Conservation (phyloP, 2,329 filamentous ascomycete genomes). For the Phyllachora maydis region DNA sequence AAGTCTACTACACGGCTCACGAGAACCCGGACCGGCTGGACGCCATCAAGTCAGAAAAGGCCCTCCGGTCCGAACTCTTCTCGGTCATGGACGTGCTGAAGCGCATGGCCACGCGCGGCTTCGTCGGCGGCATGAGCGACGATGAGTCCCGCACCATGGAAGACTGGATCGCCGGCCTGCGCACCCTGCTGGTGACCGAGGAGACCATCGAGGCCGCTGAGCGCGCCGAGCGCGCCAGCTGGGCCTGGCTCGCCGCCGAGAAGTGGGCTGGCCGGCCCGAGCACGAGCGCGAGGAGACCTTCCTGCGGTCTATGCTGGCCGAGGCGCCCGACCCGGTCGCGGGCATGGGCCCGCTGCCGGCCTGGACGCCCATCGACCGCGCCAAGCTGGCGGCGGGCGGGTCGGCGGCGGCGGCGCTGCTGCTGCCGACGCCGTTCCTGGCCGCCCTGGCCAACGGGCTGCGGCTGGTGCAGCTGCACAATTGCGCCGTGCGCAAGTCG, state of each 20-base stretch:
- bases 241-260: conserved; percentile 45
- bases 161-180: conserved; percentile 62
- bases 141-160: conserved; percentile 61
- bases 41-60: conserved; percentile 69
- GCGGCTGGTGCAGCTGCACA: conserved; percentile 71
- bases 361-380: conserved; percentile 39
- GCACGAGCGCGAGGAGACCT: conserved; percentile 59
- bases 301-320: conserved; percentile 49
- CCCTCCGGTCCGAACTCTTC: conserved; percentile 67
- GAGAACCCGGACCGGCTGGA: conserved; percentile 71
- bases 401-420: conserved; percentile 6
- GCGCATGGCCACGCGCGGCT: conserved; percentile 74
- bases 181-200: conserved; percentile 56
- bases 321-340: conserved; percentile 5
- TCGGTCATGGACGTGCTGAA: conserved; percentile 80
- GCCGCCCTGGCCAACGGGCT: conserved; percentile 56
- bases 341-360: conserved; percentile 34
- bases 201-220: conserved; percentile 59
- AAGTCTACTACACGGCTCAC: conserved; percentile 90
- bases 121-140: conserved; percentile 59
- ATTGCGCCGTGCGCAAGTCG: conserved; percentile 68
- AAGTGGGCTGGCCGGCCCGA: conserved; percentile 39
- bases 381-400: not conserved
- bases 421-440: conserved; percentile 55
- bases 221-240: conserved; percentile 44